A percentile compares a stretch with the other conserved stretches of the same genome.
Conservation (phyloP, 495 filamentous ascomycete genomes). For the Penicillium macrosclerotiorum region DNA sequence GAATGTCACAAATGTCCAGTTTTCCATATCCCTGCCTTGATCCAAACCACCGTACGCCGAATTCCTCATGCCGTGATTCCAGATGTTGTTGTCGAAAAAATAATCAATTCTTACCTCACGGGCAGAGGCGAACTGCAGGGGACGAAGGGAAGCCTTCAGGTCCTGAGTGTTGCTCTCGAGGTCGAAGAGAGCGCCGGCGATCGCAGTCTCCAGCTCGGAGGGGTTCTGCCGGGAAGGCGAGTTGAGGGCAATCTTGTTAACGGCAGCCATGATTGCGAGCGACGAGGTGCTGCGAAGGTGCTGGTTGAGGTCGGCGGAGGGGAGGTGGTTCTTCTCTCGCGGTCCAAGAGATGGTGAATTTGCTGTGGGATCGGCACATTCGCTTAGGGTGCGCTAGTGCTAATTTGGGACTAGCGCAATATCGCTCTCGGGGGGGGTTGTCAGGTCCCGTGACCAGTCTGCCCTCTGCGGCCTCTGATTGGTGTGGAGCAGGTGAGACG, state of each 20-base stretch:
- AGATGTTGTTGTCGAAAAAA: slow-evolving; percentile 7
- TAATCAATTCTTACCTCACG: slow-evolving; percentile 80
- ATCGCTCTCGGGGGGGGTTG: slow-evolving; percentile 28
- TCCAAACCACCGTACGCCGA: slow-evolving; percentile 14
- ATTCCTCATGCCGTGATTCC: slow-evolving; percentile 16
- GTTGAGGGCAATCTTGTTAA: slow-evolving; percentile 98
- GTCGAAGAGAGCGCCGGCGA: slow-evolving; percentile 93
- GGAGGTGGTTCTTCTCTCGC: slow-evolving; percentile 37
- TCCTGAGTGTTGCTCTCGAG: slow-evolving; percentile 97
- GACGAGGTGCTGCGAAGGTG: slow-evolving; percentile 42
- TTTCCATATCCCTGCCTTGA: slow-evolving; percentile 11
- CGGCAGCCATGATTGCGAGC: slow-evolving; percentile 59
- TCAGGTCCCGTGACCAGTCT: slow-evolving; percentile 34
- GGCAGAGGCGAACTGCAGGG: slow-evolving; percentile 95
- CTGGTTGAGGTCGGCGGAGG: slow-evolving; percentile 38
- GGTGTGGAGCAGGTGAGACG: neutral
- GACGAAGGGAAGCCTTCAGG: slow-evolving; percentile 87
- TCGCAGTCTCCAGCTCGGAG: slow-evolving; percentile 90
- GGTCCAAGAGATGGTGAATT: slow-evolving; percentile 35
- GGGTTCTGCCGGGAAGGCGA: slow-evolving; percentile 91
- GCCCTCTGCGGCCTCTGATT: slow-evolving; percentile 27
- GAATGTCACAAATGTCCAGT: slow-evolving; percentile 7
- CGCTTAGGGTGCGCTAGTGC: slow-evolving; percentile 42
- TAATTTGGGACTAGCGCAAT: slow-evolving; percentile 23
- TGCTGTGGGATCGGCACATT: slow-evolving; percentile 41